phyloP scores from a whole-genome alignment of 2,329 filamentous ascomycete genomes.

The Fusarium chlamydosporum region DNA sequence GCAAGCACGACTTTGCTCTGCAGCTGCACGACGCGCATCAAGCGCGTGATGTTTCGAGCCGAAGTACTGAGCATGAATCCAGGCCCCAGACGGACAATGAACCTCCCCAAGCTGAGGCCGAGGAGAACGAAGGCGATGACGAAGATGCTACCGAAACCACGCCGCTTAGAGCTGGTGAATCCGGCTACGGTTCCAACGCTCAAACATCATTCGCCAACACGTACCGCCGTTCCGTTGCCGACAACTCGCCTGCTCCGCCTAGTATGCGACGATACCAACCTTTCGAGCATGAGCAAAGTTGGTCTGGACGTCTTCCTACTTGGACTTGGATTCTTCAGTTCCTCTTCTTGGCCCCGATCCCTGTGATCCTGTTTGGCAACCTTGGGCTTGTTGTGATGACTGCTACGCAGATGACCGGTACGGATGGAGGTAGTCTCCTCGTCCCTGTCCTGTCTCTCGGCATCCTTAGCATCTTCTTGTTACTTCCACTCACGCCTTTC shows the following conservation, averaged over 20 bases:
- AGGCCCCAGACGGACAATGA: conserved; percentile 27
- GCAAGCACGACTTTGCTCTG: conserved; percentile 77
- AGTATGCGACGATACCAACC: conserved; percentile 53
- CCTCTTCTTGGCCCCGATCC: conserved; percentile 81
- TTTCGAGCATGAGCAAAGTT: conserved; percentile 83
- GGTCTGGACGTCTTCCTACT: conserved; percentile 82
- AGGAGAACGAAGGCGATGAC: conserved; percentile 42
- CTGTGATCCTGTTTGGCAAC: conserved; percentile 82
- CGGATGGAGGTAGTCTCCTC: conserved; percentile 82
- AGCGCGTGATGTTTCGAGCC: conserved; percentile 56
- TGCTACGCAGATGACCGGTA: conserved; percentile 82
- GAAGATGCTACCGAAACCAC: conserved; percentile 66
- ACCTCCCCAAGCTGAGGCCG: conserved; percentile 43
- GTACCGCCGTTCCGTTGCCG: conserved; percentile 66
- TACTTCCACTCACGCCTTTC: conserved; percentile 85
- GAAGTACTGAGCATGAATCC: conserved; percentile 32
- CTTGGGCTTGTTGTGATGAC: conserved; percentile 79
- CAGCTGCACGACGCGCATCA: conserved; percentile 67
- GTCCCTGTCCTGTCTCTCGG: conserved; percentile 80
- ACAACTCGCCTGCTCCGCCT: conserved; percentile 43
- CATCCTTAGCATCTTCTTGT: conserved; percentile 75
- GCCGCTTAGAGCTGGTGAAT: conserved; percentile 62
- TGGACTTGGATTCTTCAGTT: conserved; percentile 94
- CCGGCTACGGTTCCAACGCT: conserved; percentile 55
- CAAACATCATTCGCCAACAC: conserved; percentile 69